Evolutionary conservation across 2,329 filamentous ascomycete species (phyloP).

Genomic region (Huntiella abstrusa): DNA sequence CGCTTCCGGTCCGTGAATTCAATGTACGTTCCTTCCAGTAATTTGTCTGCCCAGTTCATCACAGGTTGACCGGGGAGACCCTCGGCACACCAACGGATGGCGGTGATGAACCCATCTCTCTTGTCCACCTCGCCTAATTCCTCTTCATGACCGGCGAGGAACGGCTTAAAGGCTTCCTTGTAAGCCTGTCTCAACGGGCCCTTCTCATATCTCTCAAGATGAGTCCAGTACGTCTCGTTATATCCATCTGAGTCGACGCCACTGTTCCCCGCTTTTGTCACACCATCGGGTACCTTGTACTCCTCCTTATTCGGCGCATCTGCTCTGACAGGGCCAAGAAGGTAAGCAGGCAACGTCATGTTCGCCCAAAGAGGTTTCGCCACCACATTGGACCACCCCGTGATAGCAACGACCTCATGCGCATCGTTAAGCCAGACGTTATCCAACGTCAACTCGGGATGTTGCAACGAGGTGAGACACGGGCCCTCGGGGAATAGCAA

Average conservation of each 20-base stretch:
- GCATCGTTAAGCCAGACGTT: background rate
- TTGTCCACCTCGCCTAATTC: background rate
- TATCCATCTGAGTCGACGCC: background rate
- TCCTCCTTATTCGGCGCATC: background rate
- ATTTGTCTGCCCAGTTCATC: background rate
- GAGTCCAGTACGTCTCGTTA: background rate
- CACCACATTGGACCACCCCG: background rate
- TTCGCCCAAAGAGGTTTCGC: background rate
- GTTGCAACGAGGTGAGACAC: background rate
- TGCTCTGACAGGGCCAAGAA: background rate
- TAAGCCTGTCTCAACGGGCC: background rate
- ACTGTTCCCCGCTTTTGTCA: background rate
- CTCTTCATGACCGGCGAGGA: background rate
- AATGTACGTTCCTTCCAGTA: slow-evolving; percentile 17
- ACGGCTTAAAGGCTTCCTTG: background rate
- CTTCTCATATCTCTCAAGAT: background rate
- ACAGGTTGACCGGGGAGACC: background rate
- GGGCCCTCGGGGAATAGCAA: background rate
- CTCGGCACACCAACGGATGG: background rate
- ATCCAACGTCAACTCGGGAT: background rate
- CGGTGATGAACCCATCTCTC: background rate
- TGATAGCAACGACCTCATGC: background rate
- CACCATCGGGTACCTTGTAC: background rate
- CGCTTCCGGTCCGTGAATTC: slow-evolving; percentile 18
- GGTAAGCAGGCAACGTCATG: background rate